Evolutionary conservation across 2,329 filamentous ascomycete species (phyloP), one percentile per base, ranked within the genome.

Genomic region (Botrytis aclada): DNA sequence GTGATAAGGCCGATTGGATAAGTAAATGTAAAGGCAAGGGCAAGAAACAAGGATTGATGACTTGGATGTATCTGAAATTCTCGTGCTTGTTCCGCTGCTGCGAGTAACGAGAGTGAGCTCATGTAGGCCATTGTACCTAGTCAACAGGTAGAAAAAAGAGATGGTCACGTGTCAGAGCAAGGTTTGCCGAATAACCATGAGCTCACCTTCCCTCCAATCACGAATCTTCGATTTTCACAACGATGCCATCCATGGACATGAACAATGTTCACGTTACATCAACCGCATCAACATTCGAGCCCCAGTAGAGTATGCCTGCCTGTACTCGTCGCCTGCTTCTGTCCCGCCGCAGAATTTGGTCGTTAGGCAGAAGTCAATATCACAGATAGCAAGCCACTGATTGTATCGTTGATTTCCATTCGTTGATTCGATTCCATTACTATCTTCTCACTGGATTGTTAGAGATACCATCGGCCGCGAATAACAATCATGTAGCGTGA

Each of bases 321-420:
- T 67, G 64, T 67, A 67, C 64, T 54, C 64, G 45, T 41, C 37
- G 65, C n/a, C 65, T 12, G 18, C 65, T 67, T 29, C 37, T 67
- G n/a, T 41, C 34, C 34, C 47, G 16, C 25, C 47, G 64, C 47
- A 67, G 34, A 2, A 41, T 10, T 67, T 41, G 41, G 34, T 56
- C 25, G 47, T 41, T 67, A 41, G 34, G 32, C 37, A 67, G 34
- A 22, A 41, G 37, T 67, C 64, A 22, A 67, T 41, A 54, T 56
- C 47, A 56, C 64, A 39, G 45, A 16, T 39, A 47, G 64, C 64
- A 14, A 22, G 32, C 29, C 8, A 29, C 14, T 29, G 63, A 54
- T 66, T 66, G 7, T 66, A 66, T 54, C 45, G 34, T 67, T 56
- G 16, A 25, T 41, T 32, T 67, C n/a, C 25, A 67, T 56, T 67